Base-by-base conservation (phyloP, 176 grass and related monocot species). In the Musa troglodytarum region DNA sequence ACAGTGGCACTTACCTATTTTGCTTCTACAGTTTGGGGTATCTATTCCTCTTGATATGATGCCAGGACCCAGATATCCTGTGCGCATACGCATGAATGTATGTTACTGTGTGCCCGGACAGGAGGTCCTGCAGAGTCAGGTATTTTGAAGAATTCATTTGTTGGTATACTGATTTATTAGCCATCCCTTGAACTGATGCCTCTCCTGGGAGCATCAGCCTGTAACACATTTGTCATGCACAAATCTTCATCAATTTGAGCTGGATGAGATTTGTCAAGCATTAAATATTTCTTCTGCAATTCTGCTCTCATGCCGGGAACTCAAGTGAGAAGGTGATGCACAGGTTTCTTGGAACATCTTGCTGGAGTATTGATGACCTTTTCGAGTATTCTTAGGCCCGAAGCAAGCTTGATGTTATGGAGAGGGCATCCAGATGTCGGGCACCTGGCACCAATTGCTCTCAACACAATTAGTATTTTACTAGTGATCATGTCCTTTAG, bases 381-480 rank as follows among this genome's bases (percentile, higher is more conserved):
- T 86, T 79, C 69, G 92, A 87, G 71, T 92, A 99, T 78, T 88
- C 88, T 78, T 88, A 99, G 78, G 90, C 88, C 14, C 87, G 89
- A 82, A 88, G 89, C 78, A 94, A 84, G 63, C 72, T 99, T 58
- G 95, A 87, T 23, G 92, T 87, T 55, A 79, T 94, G 90, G 95
- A 99, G 82, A 89, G 90, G 80, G 94, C 86, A 21, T 74, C 94
- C 68, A 87, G 76, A 82, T 99, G 95, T 5, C 86, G 77, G 86
- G n/a, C 95, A 99, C 80, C 85, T 92, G 63, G 95, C 90, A 79
- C 90, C 95, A 2, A 99, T 90, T 25, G 95, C 95, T 81, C 90
- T 88, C 72, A 99, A 99, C 78, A 94, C 90, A 14, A 75, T 94
- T 74, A 90, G 95, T 94, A 89, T 6, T 43, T 29, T 29, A 29